Evolutionary conservation across 306 rosid genomes (phyloP), one percentile per base, ranked within the genome.

Genomic region (Medicago arabica): DNA sequence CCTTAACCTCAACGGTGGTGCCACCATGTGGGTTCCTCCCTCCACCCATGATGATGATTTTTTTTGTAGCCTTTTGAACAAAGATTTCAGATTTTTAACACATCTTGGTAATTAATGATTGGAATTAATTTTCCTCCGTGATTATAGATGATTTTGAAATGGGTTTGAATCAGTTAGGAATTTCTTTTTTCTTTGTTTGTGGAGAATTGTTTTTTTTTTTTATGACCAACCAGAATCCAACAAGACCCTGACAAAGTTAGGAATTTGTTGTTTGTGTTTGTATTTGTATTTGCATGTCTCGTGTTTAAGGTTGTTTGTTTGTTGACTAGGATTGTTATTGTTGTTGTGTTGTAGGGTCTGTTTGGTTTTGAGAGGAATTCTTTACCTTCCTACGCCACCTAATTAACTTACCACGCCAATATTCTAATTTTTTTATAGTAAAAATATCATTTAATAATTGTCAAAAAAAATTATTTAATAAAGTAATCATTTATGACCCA

Each of bases 1-100:
- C 68, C 61, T 81, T 82, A 21, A 89, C 81, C 86, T 83, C 89
- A 8, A 91, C 49, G 16, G 2, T 64, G 16, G 2, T 64, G 63
- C 43, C 68, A 75, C 80, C 57, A 14, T 82, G 15, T 80, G 83
- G 84, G 81, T 74, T 61, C 75, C 41, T 81, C 75, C 70, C 69
- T 75, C 25, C 81, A 76, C 83, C 88, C 93, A 81, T 85, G 70
- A 61, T 40, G 55, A 44, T 39, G 68, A 59, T 9, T 25, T 43
- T 68, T 41, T 15, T 8, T 59, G 25, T 19, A 11, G 40, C 41
- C 54, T 36, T 61, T 10, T 23, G 14, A 54, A 50, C 47, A 82
- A 59, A 39, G 83, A 77, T 82, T 60, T 74, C 7, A 81, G 39
- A 18, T 64, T 81, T 76, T 57, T 44, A 81, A 78, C 60, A 66